Conservation (phyloP, 192 early-diverging fungal species). For the Haplosporangium gracile region DNA sequence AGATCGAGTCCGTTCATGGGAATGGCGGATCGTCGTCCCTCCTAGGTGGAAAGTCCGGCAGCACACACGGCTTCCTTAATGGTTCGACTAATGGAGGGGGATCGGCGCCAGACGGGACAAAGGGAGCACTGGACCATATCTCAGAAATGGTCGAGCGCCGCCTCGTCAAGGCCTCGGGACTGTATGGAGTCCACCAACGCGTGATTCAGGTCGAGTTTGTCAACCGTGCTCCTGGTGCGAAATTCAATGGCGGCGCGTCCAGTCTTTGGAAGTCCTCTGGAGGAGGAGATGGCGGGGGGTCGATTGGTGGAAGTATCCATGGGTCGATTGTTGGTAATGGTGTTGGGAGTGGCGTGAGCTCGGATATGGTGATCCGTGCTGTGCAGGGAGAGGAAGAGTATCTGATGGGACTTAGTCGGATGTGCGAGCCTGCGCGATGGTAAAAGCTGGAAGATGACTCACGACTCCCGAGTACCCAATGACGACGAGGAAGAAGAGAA, state of each 20-base stretch:
- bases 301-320: neutral
- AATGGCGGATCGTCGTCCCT: neutral
- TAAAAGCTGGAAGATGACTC: neutral
- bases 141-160: constrained; percentile 47
- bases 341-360: constrained; percentile 1
- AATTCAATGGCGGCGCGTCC: neutral
- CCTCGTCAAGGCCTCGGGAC: constrained; percentile 43
- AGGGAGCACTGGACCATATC: constrained; percentile 38
- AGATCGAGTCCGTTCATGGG: constrained; percentile 9
- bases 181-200: constrained; percentile 36
- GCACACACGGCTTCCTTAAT: neutral
- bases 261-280: constrained; percentile 38
- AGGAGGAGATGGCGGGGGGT: neutral
- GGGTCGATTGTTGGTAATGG: neutral
- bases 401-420: constrained; percentile 40
- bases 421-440: constrained; percentile 39
- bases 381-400: constrained; percentile 52
- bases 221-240: neutral
- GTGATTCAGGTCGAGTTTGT: constrained; percentile 47
- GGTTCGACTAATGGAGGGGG: neutral
- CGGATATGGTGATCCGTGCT: constrained; percentile 32
- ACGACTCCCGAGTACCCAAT: neutral
- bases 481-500: neutral
- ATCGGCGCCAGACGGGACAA: neutral
- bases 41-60: too few relatives aligned